Evolutionary conservation across 179 eudicot genomes (phyloP).

Genomic region (Pouteria campechiana): DNA sequence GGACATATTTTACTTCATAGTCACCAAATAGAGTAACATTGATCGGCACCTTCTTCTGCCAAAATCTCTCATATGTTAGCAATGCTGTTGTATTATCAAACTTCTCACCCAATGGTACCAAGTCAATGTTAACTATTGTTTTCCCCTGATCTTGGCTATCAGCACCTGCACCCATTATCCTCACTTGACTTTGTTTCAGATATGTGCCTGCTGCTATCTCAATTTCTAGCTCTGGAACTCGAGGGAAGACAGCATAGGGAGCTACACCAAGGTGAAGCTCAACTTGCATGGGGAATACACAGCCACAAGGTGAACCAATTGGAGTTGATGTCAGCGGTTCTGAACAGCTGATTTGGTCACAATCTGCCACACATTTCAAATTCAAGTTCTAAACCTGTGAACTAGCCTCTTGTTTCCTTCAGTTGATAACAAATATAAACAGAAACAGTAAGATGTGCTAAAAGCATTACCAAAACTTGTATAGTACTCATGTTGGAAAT

Average conservation of each 20-base stretch:
- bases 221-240: slow-evolving; percentile 56
- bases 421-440: no score
- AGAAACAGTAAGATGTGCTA: no score
- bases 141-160: slow-evolving; percentile 66
- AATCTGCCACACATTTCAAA: no score
- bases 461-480: no score
- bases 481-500: no score
- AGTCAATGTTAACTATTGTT: slow-evolving; percentile 67
- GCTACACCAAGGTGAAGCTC: slow-evolving; percentile 65
- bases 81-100: slow-evolving; percentile 86
- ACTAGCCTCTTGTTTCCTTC: no score
- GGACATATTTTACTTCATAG: slow-evolving; percentile 54
- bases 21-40: slow-evolving; percentile 77
- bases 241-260: slow-evolving; percentile 64
- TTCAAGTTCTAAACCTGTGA: no score
- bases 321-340: slow-evolving; percentile 78
- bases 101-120: slow-evolving; percentile 83
- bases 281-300: slow-evolving; percentile 88
- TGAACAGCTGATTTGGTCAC: slow-evolving; percentile 73
- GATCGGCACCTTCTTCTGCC: slow-evolving; percentile 62
- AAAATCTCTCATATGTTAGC: slow-evolving; percentile 62
- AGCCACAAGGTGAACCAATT: slow-evolving; percentile 74
- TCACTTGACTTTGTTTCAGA: slow-evolving; percentile 72
- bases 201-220: slow-evolving; percentile 90
- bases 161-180: slow-evolving; percentile 86